These are phyloP conservation scores for Nothopassalora personata DNA, from an alignment of 2,329 filamentous ascomycete species.

Conservation along the genomic window DNA sequence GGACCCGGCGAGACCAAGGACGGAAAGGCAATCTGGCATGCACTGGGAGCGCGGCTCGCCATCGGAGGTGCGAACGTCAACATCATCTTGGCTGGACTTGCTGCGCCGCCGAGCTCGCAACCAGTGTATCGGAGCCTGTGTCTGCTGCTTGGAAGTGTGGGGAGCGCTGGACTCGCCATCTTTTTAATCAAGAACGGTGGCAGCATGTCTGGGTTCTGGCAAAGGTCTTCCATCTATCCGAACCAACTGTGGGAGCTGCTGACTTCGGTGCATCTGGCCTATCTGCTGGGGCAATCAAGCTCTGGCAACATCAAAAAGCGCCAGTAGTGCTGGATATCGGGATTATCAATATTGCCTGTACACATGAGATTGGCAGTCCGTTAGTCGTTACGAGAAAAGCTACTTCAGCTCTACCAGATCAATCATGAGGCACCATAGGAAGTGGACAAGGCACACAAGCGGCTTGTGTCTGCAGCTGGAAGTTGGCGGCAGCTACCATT, in stretches of 20 bases:
- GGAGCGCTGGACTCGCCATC: conserved; percentile 1
- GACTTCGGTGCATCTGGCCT: conserved; percentile 5
- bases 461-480: too few species aligned
- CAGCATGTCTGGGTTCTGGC: conserved; percentile 1
- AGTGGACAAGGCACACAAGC: too few species aligned
- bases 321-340: background rate
- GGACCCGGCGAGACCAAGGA: conserved; percentile 7
- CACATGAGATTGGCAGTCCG: background rate
- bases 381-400: background rate
- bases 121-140: conserved; percentile 6
- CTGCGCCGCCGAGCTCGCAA: background rate
- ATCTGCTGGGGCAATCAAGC: background rate
- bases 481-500: too few species aligned
- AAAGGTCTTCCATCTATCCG: conserved; percentile 11
- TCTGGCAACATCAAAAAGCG: background rate
- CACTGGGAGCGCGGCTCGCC: conserved; percentile 5
- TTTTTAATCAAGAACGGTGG: background rate
- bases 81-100: conserved; percentile 8
- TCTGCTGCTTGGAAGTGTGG: conserved; percentile 3
- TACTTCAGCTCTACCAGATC: too few species aligned
- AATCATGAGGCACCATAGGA: too few species aligned
- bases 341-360: background rate
- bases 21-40: conserved; percentile 2
- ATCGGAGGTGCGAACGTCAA: conserved; percentile 10
- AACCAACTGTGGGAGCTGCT: conserved; percentile 8